Evolutionary conservation across 257 asterid species (phyloP).

Genomic region (Solanum virginianum): DNA sequence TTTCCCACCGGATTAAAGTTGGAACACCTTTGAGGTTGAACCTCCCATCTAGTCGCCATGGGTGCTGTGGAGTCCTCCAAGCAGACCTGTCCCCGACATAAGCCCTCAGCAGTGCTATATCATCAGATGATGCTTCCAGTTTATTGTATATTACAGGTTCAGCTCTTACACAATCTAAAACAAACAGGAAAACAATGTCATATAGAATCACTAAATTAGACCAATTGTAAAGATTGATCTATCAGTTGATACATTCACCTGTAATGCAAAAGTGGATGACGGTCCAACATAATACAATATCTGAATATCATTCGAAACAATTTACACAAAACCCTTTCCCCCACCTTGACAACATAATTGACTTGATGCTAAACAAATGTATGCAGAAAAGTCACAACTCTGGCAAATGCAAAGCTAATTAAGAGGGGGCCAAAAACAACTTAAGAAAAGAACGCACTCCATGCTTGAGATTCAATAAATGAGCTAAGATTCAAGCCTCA

Average conservation of each 20-base stretch:
- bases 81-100: conserved; percentile 91
- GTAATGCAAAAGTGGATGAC: neutral
- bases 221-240: neutral
- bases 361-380: neutral
- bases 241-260: neutral
- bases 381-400: neutral
- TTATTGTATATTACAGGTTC: conserved; percentile 87
- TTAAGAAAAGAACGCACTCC: neutral
- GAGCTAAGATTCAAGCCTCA: neutral
- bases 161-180: conserved; percentile 82
- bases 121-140: conserved; percentile 53
- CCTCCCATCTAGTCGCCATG: conserved; percentile 59
- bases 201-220: neutral
- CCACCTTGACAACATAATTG: neutral
- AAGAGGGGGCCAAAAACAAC: neutral
- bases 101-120: conserved; percentile 65
- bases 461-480: neutral
- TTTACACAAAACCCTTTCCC: neutral
- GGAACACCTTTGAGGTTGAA: conserved; percentile 82
- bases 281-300: neutral
- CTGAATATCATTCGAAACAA: neutral
- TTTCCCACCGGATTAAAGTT: conserved; percentile 74
- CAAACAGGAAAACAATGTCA: neutral
- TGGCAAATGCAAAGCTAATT: neutral
- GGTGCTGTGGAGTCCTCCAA: conserved; percentile 76